Percentiles rank a stretch among this genome's conserved stretches.
These are phyloP conservation scores for Colletotrichum tofieldiae DNA, from an alignment of 2,329 filamentous ascomycete species.

Conservation along the genomic window DNA sequence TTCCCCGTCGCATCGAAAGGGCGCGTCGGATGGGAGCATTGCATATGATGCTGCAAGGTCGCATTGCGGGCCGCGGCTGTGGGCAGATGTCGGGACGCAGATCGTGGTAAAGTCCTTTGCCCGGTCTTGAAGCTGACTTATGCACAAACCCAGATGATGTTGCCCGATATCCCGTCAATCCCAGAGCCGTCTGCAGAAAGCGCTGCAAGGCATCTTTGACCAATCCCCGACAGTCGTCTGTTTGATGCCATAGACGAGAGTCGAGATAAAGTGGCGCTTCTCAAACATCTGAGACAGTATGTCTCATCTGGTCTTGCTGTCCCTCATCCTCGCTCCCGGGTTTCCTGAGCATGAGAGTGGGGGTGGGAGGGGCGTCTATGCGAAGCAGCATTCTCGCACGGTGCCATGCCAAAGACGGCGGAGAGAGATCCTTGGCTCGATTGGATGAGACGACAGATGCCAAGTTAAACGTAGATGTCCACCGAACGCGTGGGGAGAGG, in stretches of 20 bases:
- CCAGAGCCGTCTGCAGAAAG: neutral
- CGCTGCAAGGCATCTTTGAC: neutral
- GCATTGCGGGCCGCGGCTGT: constrained; percentile 24
- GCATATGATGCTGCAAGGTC: constrained; percentile 21
- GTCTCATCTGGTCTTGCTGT: neutral
- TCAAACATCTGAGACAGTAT: neutral
- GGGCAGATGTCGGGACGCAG: constrained; percentile 9
- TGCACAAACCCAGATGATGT: neutral
- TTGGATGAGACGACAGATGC: neutral
- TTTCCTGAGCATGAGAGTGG: neutral
- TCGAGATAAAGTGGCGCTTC: constrained; percentile 8
- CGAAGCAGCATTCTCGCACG: neutral
- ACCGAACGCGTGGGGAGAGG: neutral
- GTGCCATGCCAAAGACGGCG: neutral
- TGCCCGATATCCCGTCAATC: neutral
- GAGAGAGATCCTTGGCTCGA: neutral
- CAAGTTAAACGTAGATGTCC: too few species aligned
- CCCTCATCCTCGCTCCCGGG: too few species aligned
- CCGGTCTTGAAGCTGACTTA: neutral
- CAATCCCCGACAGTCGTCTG: neutral
- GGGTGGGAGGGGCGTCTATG: neutral
- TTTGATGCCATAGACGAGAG: neutral
- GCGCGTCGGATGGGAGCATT: neutral
- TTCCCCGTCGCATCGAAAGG: constrained; percentile 5
- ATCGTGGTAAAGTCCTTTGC: neutral